Evolutionary conservation across 148 eudicot genomes (phyloP).

Genomic region (Chenopodium suecicum): DNA sequence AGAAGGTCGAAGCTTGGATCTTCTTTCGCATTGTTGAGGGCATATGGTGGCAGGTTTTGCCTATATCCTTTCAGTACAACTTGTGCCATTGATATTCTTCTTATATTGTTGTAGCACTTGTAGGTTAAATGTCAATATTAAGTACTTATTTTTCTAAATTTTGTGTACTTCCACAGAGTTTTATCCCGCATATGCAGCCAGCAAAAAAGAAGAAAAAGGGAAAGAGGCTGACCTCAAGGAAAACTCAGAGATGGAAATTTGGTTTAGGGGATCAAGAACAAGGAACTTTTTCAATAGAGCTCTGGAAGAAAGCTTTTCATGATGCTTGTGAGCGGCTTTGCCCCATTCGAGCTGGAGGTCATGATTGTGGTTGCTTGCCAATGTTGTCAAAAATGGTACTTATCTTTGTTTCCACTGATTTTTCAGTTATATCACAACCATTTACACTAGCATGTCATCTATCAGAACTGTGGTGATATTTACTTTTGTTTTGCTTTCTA

Average conservation of each 20-base stretch:
- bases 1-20: slow-evolving; percentile 88
- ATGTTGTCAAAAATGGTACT: slow-evolving; percentile 68
- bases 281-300: slow-evolving; percentile 65
- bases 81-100: neutral
- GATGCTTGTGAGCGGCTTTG: slow-evolving; percentile 94
- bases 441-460: neutral
- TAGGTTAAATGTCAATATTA: neutral
- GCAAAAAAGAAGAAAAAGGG: slow-evolving; percentile 51
- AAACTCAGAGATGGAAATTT: slow-evolving; percentile 45
- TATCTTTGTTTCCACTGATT: neutral
- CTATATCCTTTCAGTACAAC: neutral
- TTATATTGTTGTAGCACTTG: too few relatives aligned
- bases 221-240: slow-evolving; percentile 43
- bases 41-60: slow-evolving; percentile 93
- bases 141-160: neutral
- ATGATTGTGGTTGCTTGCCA: slow-evolving; percentile 89
- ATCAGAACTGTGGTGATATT: neutral
- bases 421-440: neutral
- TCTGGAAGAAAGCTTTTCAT: slow-evolving; percentile 89
- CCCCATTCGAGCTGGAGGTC: slow-evolving; percentile 85
- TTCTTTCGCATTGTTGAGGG: slow-evolving; percentile 78
- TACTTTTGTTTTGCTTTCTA: slow-evolving; percentile 18
- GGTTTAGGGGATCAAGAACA: slow-evolving; percentile 79
- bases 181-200: slow-evolving; percentile 88
- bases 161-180: slow-evolving; percentile 48